A percentile compares a stretch with the other conserved stretches of the same genome.
These are phyloP conservation scores for Rhododendron henanense DNA, from an alignment of 148 eudicot genomes.

Conservation along the genomic window DNA sequence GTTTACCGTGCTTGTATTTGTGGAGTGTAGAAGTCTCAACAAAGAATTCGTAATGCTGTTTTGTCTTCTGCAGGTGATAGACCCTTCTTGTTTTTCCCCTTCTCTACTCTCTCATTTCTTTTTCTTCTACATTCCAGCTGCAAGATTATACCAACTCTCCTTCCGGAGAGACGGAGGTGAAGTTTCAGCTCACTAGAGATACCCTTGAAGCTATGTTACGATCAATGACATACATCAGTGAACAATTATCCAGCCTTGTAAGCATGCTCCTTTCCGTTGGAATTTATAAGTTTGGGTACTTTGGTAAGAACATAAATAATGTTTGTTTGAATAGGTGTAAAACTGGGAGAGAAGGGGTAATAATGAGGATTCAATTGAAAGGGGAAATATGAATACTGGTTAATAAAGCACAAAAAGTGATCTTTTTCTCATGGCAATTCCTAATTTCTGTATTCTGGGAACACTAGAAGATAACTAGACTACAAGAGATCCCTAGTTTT, in stretches of 20 bases:
- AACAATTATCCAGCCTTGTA: slow-evolving; percentile 19
- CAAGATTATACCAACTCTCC: slow-evolving; percentile 29
- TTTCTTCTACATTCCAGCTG: slow-evolving; percentile 15
- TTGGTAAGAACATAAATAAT: not conserved
- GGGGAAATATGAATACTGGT: not conserved
- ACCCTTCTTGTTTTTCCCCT: not conserved
- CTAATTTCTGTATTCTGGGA: not conserved
- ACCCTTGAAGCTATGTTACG: slow-evolving; percentile 26
- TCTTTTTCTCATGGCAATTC: not conserved
- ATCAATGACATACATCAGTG: slow-evolving; percentile 27
- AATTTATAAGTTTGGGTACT: not conserved
- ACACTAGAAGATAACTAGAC: not conserved
- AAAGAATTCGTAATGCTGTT: not conserved
- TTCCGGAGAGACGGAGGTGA: slow-evolving; percentile 27
- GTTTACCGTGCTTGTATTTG: not conserved
- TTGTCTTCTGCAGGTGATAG: slow-evolving; percentile 7
- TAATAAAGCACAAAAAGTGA: not conserved
- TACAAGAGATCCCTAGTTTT: not conserved
- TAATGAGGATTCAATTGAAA: not conserved
- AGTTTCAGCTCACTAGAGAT: slow-evolving; percentile 30
- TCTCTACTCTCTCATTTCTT: not conserved
- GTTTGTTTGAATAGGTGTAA: not conserved
- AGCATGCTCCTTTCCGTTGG: not conserved
- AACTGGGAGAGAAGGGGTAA: not conserved
- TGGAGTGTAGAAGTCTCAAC: not conserved